Evolutionary conservation across 768 basidiomycete species (phyloP).

Genomic region (Hypsizygus marmoreus): DNA sequence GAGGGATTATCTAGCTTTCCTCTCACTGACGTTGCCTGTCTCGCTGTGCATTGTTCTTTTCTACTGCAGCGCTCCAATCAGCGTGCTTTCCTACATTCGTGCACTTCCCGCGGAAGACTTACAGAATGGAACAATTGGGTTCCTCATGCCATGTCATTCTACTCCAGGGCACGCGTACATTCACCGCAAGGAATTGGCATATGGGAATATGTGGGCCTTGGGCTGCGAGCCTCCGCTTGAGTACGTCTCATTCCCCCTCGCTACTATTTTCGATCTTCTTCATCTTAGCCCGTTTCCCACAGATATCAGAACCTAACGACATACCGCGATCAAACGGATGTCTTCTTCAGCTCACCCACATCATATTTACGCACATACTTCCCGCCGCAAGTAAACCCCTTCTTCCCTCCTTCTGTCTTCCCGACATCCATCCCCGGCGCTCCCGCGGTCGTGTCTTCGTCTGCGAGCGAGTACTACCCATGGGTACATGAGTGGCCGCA

Average conservation of each 20-base stretch:
- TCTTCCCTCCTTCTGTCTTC: conserved; percentile 65
- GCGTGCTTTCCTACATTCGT: conserved; percentile 70
- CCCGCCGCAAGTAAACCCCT: conserved; percentile 57
- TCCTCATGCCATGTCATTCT: conserved; percentile 97
- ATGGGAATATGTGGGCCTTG: conserved; percentile 74
- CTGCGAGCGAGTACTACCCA: conserved; percentile 33
- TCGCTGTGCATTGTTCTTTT: conserved; percentile 71
- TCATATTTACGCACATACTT: conserved; percentile 69
- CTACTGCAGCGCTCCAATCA: conserved; percentile 81
- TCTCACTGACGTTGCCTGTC: conserved; percentile 59
- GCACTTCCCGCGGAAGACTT: conserved; percentile 51
- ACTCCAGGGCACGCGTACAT: conserved; percentile 90
- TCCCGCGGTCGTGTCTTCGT: too few relatives aligned
- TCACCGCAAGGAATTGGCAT: conserved; percentile 66
- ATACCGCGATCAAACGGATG: conserved; percentile 80
- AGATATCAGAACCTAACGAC: conserved; percentile 52
- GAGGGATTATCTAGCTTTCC: conserved; percentile 35
- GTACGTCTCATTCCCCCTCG: conserved; percentile 52
- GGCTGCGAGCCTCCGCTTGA: conserved; percentile 91
- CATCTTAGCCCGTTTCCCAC: conserved; percentile 7
- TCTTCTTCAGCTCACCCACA: conserved; percentile 77
- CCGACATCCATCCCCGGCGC: conserved; percentile 54
- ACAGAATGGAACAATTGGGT: conserved; percentile 54
- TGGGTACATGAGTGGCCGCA: conserved; percentile 83
- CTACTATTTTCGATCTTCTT: neutral